phyloP scores from a whole-genome alignment of 768 basidiomycete species.

The Termitomyces eurrhizus region DNA sequence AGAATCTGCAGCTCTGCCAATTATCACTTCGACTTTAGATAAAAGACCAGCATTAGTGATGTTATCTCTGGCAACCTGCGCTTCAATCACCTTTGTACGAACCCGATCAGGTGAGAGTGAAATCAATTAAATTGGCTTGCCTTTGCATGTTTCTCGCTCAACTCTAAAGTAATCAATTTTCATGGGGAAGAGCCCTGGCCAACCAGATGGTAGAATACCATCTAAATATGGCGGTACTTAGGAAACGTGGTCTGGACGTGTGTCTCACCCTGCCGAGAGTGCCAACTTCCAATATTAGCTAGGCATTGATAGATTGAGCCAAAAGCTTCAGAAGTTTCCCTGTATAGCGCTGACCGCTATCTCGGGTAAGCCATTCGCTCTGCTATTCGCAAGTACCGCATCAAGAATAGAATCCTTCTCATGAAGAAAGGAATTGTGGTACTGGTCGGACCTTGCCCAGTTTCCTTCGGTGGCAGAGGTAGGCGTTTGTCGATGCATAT shows the following conservation, averaged over 20 bases:
- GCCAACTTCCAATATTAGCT: constrained; percentile 60
- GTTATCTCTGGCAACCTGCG: constrained; percentile 56
- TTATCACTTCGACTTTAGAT: constrained; percentile 42
- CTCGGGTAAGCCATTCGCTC: constrained; percentile 42
- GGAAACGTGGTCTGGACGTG: not conserved
- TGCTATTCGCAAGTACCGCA: constrained; percentile 34
- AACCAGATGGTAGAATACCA: constrained; percentile 44
- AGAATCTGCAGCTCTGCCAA: constrained; percentile 49
- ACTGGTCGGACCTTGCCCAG: constrained; percentile 51
- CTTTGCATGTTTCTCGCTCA: constrained; percentile 41
- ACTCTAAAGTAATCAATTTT: constrained; percentile 43
- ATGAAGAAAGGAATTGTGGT: constrained; percentile 55
- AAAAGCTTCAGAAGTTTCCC: constrained; percentile 54
- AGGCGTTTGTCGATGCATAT: not conserved
- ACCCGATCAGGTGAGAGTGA: not conserved
- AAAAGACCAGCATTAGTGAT: constrained; percentile 49
- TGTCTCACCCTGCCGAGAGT: constrained; percentile 58
- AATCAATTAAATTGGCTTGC: constrained; percentile 21
- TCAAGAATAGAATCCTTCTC: constrained; percentile 39
- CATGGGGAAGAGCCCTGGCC: constrained; percentile 44
- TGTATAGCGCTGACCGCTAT: constrained; percentile 51
- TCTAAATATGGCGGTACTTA: not conserved
- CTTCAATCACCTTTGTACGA: not conserved
- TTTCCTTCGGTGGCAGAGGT: constrained; percentile 23
- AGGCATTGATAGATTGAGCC: constrained; percentile 47